These are phyloP conservation scores for Cercospora sp. DNA, from an alignment of 2,329 filamentous ascomycete species.

Conservation along the genomic window DNA sequence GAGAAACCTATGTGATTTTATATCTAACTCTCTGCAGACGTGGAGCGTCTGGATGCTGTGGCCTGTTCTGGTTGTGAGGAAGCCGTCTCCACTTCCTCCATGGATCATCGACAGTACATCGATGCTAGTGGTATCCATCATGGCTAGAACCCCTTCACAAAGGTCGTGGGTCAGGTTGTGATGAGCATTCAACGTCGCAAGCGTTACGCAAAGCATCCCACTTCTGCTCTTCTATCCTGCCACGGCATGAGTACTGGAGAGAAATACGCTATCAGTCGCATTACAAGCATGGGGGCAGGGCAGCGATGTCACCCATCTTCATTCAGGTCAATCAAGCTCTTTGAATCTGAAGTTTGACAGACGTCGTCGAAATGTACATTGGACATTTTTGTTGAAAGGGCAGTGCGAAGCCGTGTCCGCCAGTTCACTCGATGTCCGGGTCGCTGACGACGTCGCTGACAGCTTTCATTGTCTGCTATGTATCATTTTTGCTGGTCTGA, in stretches of 20 bases:
- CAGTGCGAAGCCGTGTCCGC: not conserved
- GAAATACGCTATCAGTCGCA: not conserved
- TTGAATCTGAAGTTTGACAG: not conserved
- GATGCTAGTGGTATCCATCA: not conserved
- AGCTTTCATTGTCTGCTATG: not conserved
- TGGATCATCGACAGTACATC: not conserved
- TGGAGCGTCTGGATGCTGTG: constrained; percentile 18
- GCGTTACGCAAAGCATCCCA: not conserved
- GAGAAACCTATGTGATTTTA: not conserved
- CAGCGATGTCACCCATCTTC: not conserved
- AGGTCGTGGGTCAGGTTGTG: not conserved
- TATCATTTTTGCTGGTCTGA: not conserved
- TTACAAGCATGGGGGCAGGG: not conserved
- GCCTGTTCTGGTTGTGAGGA: constrained; percentile 14
- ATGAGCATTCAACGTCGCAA: not conserved
- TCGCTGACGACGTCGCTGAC: not conserved
- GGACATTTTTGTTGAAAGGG: not conserved
- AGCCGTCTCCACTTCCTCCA: constrained; percentile 1
- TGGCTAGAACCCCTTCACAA: not conserved
- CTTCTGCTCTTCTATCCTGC: not conserved
- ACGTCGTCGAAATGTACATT: not conserved
- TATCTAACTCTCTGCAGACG: not conserved
- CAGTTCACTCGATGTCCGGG: not conserved
- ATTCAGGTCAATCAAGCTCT: not conserved
- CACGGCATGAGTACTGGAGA: not conserved